Evolutionary conservation across 805 yeast genomes (phyloP).

Genomic region (Candida khao-thaluensis): DNA sequence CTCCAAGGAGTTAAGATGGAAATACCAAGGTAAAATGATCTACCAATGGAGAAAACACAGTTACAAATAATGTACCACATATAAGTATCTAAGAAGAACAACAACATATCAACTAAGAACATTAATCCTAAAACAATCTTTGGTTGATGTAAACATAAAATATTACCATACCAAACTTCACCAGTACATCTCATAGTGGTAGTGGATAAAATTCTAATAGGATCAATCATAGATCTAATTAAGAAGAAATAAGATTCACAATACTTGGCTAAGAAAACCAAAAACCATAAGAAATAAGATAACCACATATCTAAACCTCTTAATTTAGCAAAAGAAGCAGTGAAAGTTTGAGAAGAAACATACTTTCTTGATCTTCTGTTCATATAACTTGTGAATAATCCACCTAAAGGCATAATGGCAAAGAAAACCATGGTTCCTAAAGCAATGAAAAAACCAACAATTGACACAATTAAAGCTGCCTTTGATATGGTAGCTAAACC

Average conservation of each 20-base stretch:
- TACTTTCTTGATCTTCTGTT: slow-evolving; percentile 82
- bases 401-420: slow-evolving; percentile 95
- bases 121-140: slow-evolving; percentile 88
- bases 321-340: slow-evolving; percentile 83
- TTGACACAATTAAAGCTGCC: slow-evolving; percentile 74
- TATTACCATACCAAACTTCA: slow-evolving; percentile 82
- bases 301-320: slow-evolving; percentile 92
- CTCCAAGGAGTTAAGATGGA: slow-evolving; percentile 99
- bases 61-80: slow-evolving; percentile 97
- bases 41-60: slow-evolving; percentile 93
- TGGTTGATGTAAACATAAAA: slow-evolving; percentile 81
- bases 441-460: slow-evolving; percentile 88
- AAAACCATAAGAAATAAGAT: slow-evolving; percentile 87
- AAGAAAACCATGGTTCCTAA: slow-evolving; percentile 81
- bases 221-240: slow-evolving; percentile 87
- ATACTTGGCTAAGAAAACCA: slow-evolving; percentile 86
- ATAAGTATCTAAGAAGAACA: slow-evolving; percentile 98
- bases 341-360: slow-evolving; percentile 92
- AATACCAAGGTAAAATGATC: slow-evolving; percentile 98
- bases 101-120: slow-evolving; percentile 86
- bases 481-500: slow-evolving; percentile 63
- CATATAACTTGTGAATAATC: slow-evolving; percentile 89
- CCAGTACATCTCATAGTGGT: slow-evolving; percentile 93
- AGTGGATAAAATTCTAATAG: slow-evolving; percentile 83
- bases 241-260: slow-evolving; percentile 91